These are phyloP conservation scores for Salix exigua DNA, from an alignment of 345 rosid genomes.

Conservation along the genomic window DNA sequence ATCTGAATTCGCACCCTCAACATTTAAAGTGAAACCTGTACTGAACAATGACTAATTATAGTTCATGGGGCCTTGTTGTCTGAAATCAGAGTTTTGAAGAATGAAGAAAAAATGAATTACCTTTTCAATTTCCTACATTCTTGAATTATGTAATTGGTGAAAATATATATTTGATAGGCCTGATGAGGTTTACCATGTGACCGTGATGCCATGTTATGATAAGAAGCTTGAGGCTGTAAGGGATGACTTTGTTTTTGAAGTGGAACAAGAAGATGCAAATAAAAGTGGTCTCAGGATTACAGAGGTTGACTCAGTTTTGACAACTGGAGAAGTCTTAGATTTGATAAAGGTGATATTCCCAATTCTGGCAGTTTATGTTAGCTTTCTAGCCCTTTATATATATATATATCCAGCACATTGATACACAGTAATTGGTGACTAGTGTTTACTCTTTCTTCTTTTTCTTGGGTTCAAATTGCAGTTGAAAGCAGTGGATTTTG, in stretches of 20 bases:
- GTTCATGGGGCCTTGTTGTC: neutral
- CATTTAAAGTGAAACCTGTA: too few species aligned
- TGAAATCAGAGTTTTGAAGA: neutral
- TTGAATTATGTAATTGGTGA: slow-evolving; percentile 2
- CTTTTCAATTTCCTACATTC: neutral
- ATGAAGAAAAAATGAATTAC: neutral
- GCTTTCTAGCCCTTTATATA: neutral
- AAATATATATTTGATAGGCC: slow-evolving; percentile 47
- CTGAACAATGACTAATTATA: neutral
- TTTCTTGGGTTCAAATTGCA: slow-evolving; percentile 28
- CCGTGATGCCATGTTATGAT: slow-evolving; percentile 97
- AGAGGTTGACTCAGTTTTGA: slow-evolving; percentile 96
- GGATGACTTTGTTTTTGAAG: slow-evolving; percentile 70
- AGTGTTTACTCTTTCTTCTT: neutral
- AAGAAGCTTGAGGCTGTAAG: slow-evolving; percentile 95
- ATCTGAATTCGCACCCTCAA: neutral
- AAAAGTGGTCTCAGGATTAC: slow-evolving; percentile 27
- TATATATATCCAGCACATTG: neutral
- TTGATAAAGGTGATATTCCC: slow-evolving; percentile 60
- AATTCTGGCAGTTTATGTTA: neutral
- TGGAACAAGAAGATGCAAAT: slow-evolving; percentile 30
- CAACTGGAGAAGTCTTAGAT: slow-evolving; percentile 84
- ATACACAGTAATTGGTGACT: neutral
- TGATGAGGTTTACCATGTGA: slow-evolving; percentile 79
- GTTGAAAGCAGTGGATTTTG: slow-evolving; percentile 68